Conservation (phyloP, 306 rosid genomes). For the Vicia villosa region DNA sequence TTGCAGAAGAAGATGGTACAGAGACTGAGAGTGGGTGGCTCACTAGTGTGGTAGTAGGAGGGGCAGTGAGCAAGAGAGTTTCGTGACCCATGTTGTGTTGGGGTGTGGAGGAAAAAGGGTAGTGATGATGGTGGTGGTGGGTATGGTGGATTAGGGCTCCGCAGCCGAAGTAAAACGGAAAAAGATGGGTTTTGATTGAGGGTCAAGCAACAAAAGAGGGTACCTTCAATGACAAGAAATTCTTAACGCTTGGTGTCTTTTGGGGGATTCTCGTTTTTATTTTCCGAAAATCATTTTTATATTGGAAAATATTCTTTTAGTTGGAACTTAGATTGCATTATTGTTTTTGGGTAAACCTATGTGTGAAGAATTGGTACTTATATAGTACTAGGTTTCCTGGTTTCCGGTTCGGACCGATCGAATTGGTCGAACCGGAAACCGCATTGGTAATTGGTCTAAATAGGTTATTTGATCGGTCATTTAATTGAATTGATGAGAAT, state of each 20-base stretch:
- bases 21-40: constrained; percentile 10
- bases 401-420: too few species aligned
- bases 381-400: too few species aligned
- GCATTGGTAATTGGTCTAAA: too few species aligned
- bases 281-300: neutral
- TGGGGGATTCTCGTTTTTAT: constrained; percentile 17
- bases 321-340: neutral
- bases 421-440: too few species aligned
- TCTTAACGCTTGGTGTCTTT: constrained; percentile 43
- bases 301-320: neutral
- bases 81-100: constrained; percentile 64
- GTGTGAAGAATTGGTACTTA: too few species aligned
- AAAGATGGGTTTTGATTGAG: constrained; percentile 81
- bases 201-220: constrained; percentile 84
- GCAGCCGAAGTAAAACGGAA: constrained; percentile 50
- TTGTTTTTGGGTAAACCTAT: neutral
- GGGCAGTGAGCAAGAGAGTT: constrained; percentile 37
- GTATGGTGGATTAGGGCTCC: constrained; percentile 63
- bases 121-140: constrained; percentile 35
- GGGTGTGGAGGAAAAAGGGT: neutral
- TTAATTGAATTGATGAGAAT: too few species aligned
- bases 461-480: too few species aligned
- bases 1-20: constrained; percentile 38
- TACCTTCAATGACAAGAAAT: constrained; percentile 99
- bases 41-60: constrained; percentile 16